Conservation (phyloP, 192 early-diverging fungal species). For the Funneliformis geosporum region DNA sequence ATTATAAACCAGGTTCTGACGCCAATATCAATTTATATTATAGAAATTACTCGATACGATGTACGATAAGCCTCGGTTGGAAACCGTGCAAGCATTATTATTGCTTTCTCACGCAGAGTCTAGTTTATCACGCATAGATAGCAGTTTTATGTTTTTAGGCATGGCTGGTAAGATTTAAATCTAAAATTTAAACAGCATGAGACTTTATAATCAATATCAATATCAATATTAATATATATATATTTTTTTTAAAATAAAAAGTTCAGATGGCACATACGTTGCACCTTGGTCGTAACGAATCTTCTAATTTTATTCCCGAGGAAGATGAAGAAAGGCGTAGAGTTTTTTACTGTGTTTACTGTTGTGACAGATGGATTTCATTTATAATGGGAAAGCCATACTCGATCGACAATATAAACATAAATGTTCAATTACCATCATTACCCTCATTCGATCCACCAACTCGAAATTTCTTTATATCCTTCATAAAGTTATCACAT, state of each 20-base stretch:
- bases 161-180: slow-evolving; percentile 30
- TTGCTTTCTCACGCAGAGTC: slow-evolving; percentile 4
- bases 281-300: neutral
- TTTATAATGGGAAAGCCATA: slow-evolving; percentile 26
- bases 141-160: slow-evolving; percentile 21
- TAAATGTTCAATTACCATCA: slow-evolving; percentile 27
- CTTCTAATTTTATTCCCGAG: neutral
- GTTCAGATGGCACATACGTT: slow-evolving; percentile 29
- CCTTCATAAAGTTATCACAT: slow-evolving; percentile 22
- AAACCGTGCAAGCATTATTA: slow-evolving; percentile 33
- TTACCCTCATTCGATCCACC: neutral
- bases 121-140: slow-evolving; percentile 16
- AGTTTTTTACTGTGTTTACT: slow-evolving; percentile 33
- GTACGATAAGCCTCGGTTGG: slow-evolving; percentile 21
- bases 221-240: neutral
- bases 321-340: slow-evolving; percentile 30
- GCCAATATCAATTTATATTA: neutral
- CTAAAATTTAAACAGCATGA: neutral
- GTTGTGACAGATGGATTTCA: slow-evolving; percentile 18
- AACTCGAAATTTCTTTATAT: slow-evolving; percentile 18
- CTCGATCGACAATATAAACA: slow-evolving; percentile 7
- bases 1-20: neutral
- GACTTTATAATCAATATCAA: neutral
- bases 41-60: slow-evolving; percentile 15
- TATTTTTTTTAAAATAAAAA: neutral